Conservation (phyloP, 768 basidiomycete species). For the Collybia sp. region DNA sequence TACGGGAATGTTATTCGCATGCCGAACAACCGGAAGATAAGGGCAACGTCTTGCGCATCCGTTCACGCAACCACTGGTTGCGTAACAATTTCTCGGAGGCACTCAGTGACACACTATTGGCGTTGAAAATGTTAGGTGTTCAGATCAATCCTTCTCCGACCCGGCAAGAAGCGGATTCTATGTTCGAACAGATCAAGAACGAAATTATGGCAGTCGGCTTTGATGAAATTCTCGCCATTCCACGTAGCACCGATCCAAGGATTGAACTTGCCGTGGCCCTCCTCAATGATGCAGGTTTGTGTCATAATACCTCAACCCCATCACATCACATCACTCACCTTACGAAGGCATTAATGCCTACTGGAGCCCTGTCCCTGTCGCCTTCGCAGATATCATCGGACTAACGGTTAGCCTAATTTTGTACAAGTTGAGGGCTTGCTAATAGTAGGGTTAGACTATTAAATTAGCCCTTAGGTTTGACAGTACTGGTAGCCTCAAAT, state of each 20-base stretch:
- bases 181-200: constrained; percentile 69
- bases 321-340: neutral
- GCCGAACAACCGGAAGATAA: constrained; percentile 48
- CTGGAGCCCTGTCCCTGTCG: constrained; percentile 54
- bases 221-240: constrained; percentile 60
- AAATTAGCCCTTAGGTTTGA: constrained; percentile 56
- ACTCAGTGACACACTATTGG: constrained; percentile 51
- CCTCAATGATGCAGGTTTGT: constrained; percentile 63
- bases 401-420: constrained; percentile 45
- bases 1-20: constrained; percentile 50
- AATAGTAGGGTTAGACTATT: constrained; percentile 42
- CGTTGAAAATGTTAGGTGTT: constrained; percentile 58
- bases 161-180: constrained; percentile 48
- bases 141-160: constrained; percentile 53
- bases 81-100: constrained; percentile 52
- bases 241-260: constrained; percentile 52
- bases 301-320: neutral
- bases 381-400: constrained; percentile 60
- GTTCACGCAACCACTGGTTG: constrained; percentile 62
- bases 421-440: neutral
- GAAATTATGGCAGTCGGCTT: constrained; percentile 68
- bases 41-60: constrained; percentile 50
- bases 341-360: constrained; percentile 60
- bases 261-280: constrained; percentile 61
- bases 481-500: neutral